phyloP scores from a whole-genome alignment of 2,329 filamentous ascomycete genomes.

The Ascocoryne sarcoides region DNA sequence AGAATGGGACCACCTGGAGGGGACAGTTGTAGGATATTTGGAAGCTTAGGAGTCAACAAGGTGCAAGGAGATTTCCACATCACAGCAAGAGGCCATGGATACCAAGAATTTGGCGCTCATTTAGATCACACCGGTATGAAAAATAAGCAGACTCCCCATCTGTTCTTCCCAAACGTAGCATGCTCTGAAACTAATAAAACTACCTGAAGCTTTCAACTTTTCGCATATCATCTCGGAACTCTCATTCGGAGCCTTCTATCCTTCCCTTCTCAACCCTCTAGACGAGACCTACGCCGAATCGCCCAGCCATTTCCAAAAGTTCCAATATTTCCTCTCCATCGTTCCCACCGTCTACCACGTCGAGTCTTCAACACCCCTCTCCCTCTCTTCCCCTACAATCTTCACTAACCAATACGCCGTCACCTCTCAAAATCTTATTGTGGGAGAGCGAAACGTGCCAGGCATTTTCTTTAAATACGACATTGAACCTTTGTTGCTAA shows the following conservation, averaged over 20 bases:
- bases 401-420: slow-evolving; percentile 98
- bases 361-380: slow-evolving; percentile 30
- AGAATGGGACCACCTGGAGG: slow-evolving; percentile 26
- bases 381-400: slow-evolving; percentile 45
- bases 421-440: slow-evolving; percentile 70
- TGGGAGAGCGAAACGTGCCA: slow-evolving; percentile 65
- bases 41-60: slow-evolving; percentile 86
- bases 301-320: slow-evolving; percentile 79
- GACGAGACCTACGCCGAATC: slow-evolving; percentile 80
- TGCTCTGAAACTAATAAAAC: slow-evolving; percentile 16
- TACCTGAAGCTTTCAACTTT: slow-evolving; percentile 77
- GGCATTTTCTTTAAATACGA: slow-evolving; percentile 99
- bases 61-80: slow-evolving; percentile 98
- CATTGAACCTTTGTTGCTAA: slow-evolving; percentile 88
- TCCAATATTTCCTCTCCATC: slow-evolving; percentile 93
- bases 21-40: slow-evolving; percentile 76
- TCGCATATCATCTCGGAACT: slow-evolving; percentile 93
- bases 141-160: not conserved
- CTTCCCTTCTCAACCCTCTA: slow-evolving; percentile 84
- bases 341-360: slow-evolving; percentile 90
- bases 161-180: not conserved
- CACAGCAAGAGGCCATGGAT: slow-evolving; percentile 91
- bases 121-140: slow-evolving; percentile 69
- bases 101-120: slow-evolving; percentile 69
- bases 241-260: slow-evolving; percentile 95